These are phyloP conservation scores for Pichia occidentalis DNA, from an alignment of 805 yeast genomes.

Conservation along the genomic window DNA sequence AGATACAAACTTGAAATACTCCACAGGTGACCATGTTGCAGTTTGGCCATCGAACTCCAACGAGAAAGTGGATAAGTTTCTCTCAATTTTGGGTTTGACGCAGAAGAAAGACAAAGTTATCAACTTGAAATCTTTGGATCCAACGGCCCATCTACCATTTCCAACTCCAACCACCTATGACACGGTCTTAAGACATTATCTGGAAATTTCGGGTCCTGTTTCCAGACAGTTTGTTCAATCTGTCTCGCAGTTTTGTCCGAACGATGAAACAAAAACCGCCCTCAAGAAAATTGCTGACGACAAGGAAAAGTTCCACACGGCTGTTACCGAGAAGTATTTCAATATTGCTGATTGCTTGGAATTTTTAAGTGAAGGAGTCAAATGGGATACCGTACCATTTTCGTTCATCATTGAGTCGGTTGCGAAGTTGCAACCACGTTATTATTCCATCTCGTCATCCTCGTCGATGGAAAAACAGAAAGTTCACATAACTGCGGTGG, in stretches of 20 bases:
- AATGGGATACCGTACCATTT: constrained; percentile 80
- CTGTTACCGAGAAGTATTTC: constrained; percentile 52
- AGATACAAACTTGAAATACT: constrained; percentile 66
- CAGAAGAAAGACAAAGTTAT: constrained; percentile 50
- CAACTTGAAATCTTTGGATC: constrained; percentile 61
- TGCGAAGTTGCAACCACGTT: constrained; percentile 84
- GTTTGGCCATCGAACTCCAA: constrained; percentile 88
- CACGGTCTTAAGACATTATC: constrained; percentile 74
- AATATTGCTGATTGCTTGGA: constrained; percentile 74
- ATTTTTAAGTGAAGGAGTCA: constrained; percentile 49
- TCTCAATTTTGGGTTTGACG: constrained; percentile 54
- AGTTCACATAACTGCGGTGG: constrained; percentile 86
- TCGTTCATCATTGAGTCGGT: constrained; percentile 76
- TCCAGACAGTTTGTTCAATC: constrained; percentile 79
- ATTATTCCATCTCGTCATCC: constrained; percentile 92
- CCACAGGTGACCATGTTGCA: constrained; percentile 96
- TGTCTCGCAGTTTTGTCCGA: constrained; percentile 78
- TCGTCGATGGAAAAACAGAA: constrained; percentile 67
- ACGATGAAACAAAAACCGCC: constrained; percentile 43
- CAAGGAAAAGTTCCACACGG: constrained; percentile 59
- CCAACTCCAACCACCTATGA: constrained; percentile 86
- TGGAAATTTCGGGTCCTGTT: constrained; percentile 89
- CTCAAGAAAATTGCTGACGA: constrained; percentile 54
- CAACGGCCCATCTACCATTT: constrained; percentile 49
- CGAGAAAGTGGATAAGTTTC: constrained; percentile 63